These are phyloP conservation scores for Tylopilus sp. DNA, from an alignment of 768 basidiomycete genomes.

Conservation along the genomic window DNA sequence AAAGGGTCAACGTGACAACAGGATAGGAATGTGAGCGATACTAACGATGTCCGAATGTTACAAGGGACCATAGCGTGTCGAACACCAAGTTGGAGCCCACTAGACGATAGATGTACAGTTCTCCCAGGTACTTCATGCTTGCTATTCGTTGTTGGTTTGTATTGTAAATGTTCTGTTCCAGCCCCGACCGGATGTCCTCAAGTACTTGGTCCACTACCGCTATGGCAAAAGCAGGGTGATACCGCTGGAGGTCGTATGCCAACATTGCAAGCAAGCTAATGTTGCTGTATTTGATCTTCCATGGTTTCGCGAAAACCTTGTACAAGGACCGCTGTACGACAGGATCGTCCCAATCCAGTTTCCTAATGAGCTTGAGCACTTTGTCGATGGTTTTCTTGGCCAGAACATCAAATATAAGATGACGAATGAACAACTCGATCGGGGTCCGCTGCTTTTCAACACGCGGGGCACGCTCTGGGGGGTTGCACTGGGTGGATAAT, in stretches of 20 bases:
- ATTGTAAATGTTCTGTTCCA: slow-evolving; percentile 94
- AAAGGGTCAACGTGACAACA: slow-evolving; percentile 11
- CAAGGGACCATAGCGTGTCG: slow-evolving; percentile 89
- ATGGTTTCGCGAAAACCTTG: slow-evolving; percentile 95
- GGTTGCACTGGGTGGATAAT: slow-evolving; percentile 73
- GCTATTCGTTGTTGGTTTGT: slow-evolving; percentile 92
- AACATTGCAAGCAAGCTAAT: slow-evolving; percentile 90
- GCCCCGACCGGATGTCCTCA: slow-evolving; percentile 85
- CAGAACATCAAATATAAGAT: slow-evolving; percentile 92
- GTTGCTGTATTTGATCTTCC: slow-evolving; percentile 94
- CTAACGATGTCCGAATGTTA: slow-evolving; percentile 95
- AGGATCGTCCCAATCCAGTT: slow-evolving; percentile 92
- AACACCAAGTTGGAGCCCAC: slow-evolving; percentile 88
- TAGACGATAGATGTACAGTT: slow-evolving; percentile 94
- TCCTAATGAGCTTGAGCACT: slow-evolving; percentile 87
- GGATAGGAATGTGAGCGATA: slow-evolving; percentile 11
- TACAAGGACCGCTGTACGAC: slow-evolving; percentile 59
- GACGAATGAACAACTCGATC: slow-evolving; percentile 92
- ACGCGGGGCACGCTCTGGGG: slow-evolving; percentile 86
- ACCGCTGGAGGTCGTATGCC: slow-evolving; percentile 91
- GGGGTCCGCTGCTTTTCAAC: slow-evolving; percentile 82
- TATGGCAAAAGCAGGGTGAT: slow-evolving; percentile 86
- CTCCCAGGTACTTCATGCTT: slow-evolving; percentile 91
- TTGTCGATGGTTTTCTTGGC: slow-evolving; percentile 94
- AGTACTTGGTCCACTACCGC: slow-evolving; percentile 91